These are phyloP conservation scores for Chalaropsis thielavioides DNA, from an alignment of 2,329 filamentous ascomycete genomes.

Conservation along the genomic window DNA sequence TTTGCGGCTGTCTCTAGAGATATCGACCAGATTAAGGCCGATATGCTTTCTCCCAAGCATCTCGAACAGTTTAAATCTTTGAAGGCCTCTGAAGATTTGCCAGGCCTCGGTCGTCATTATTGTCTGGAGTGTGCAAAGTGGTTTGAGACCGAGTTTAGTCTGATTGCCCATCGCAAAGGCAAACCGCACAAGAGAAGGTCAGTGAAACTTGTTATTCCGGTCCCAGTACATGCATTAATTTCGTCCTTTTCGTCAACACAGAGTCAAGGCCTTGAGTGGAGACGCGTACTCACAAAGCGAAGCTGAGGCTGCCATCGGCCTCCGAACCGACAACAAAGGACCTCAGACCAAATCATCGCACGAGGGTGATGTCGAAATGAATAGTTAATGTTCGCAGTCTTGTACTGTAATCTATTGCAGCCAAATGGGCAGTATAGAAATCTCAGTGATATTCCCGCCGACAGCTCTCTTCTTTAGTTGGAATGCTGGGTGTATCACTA, in stretches of 20 bases:
- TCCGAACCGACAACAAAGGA: constrained; percentile 52
- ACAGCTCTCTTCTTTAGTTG: background rate
- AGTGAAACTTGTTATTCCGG: constrained; percentile 18
- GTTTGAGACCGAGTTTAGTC: constrained; percentile 73
- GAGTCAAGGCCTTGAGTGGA: constrained; percentile 67
- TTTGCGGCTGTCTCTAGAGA: constrained; percentile 44
- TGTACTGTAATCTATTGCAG: background rate
- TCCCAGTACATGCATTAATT: background rate
- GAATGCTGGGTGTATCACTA: background rate
- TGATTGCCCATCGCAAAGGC: constrained; percentile 62
- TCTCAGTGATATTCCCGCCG: background rate
- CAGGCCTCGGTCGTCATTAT: constrained; percentile 72
- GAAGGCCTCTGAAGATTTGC: constrained; percentile 74
- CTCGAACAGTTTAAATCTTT: constrained; percentile 63
- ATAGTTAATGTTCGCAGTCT: constrained; percentile 20
- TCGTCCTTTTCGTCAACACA: constrained; percentile 26
- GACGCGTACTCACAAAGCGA: constrained; percentile 77
- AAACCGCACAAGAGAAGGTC: constrained; percentile 91
- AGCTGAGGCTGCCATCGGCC: constrained; percentile 64
- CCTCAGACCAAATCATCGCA: constrained; percentile 19
- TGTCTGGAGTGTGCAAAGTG: constrained; percentile 91
- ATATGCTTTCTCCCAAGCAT: constrained; percentile 65
- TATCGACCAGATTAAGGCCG: constrained; percentile 79
- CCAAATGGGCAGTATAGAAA: background rate
- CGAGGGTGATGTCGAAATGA: constrained; percentile 25